Percentiles rank a stretch among this genome's conserved stretches.
phyloP scores from a whole-genome alignment of 371 early-diverging fungal genomes.

The Rhizopus sp. region DNA sequence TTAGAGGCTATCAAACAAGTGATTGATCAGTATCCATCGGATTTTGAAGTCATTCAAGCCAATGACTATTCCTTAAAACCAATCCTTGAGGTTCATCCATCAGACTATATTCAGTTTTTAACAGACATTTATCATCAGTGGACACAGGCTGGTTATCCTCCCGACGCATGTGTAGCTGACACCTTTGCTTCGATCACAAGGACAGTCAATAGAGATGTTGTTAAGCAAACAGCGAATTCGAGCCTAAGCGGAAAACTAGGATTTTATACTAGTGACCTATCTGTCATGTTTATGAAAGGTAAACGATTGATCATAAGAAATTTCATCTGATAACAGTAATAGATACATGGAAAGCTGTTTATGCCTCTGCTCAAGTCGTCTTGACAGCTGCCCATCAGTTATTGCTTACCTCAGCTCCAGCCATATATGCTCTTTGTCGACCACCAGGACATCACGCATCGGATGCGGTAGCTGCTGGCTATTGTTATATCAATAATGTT shows the following conservation, averaged over 20 bases:
- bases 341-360: slow-evolving; percentile 71
- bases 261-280: slow-evolving; percentile 60
- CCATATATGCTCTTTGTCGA: slow-evolving; percentile 68
- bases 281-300: slow-evolving; percentile 60
- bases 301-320: not conserved
- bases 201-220: slow-evolving; percentile 27
- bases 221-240: slow-evolving; percentile 32
- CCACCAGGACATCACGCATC: slow-evolving; percentile 73
- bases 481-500: slow-evolving; percentile 63
- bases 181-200: slow-evolving; percentile 42
- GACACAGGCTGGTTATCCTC: slow-evolving; percentile 57
- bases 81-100: slow-evolving; percentile 59
- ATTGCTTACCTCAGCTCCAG: slow-evolving; percentile 9
- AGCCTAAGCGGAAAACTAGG: slow-evolving; percentile 33
- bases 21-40: slow-evolving; percentile 24
- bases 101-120: slow-evolving; percentile 62
- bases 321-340: not conserved
- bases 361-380: slow-evolving; percentile 67
- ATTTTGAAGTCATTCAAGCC: slow-evolving; percentile 36
- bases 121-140: slow-evolving; percentile 60
- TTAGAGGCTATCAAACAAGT: slow-evolving; percentile 31
- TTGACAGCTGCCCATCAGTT: slow-evolving; percentile 62
- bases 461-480: slow-evolving; percentile 56
- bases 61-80: slow-evolving; percentile 59
- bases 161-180: slow-evolving; percentile 63